Conservation (phyloP, 805 yeast species). For the Saccharomycopsis schoenii region DNA sequence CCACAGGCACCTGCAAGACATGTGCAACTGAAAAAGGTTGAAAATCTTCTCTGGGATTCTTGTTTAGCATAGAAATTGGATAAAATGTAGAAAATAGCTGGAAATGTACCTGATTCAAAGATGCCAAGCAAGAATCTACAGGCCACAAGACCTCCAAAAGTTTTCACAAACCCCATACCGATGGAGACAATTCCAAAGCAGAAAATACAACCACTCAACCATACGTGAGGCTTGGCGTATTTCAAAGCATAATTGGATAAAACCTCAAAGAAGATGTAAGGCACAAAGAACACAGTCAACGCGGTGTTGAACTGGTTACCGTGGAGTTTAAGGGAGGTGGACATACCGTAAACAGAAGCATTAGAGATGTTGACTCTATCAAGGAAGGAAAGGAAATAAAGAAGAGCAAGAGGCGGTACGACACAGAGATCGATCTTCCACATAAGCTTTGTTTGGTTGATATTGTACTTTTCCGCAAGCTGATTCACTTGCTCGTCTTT, state of each 20-base stretch:
- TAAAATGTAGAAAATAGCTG: conserved; percentile 62
- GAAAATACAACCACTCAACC: conserved; percentile 51
- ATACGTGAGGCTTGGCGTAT: conserved; percentile 49
- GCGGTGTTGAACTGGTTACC: conserved; percentile 57
- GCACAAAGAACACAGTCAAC: conserved; percentile 62
- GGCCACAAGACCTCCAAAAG: conserved; percentile 48
- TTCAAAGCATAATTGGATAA: conserved; percentile 56
- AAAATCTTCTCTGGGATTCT: conserved; percentile 62
- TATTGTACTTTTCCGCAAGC: conserved; percentile 29
- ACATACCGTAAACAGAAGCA: conserved; percentile 66
- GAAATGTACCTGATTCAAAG: conserved; percentile 65
- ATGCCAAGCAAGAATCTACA: conserved; percentile 59
- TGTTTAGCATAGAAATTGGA: conserved; percentile 53
- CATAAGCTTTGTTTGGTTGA: conserved; percentile 46
- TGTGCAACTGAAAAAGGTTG: conserved; percentile 61
- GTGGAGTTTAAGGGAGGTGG: conserved; percentile 39
- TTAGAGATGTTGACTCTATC: conserved; percentile 79
- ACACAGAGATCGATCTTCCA: conserved; percentile 57
- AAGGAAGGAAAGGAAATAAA: conserved; percentile 67
- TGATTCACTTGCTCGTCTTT: conserved; percentile 9
- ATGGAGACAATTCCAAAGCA: conserved; percentile 55
- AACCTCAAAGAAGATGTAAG: conserved; percentile 55
- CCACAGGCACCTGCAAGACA: conserved; percentile 73
- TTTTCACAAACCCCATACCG: conserved; percentile 55
- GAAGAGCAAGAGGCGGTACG: conserved; percentile 53